Conservation (phyloP, 148 eudicot genomes). For the Vaccinium corymbosum region DNA sequence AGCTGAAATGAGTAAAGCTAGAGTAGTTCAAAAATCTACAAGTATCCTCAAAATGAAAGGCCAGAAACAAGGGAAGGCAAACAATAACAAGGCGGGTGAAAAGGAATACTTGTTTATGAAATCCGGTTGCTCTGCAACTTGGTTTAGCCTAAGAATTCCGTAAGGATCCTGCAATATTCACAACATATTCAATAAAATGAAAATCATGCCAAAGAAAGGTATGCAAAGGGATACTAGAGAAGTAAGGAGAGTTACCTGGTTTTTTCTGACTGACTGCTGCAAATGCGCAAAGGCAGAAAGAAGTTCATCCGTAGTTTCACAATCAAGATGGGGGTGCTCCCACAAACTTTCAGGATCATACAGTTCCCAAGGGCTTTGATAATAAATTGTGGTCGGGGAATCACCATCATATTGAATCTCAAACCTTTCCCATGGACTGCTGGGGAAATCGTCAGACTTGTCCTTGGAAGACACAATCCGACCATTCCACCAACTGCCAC, state of each 20-base stretch:
- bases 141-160: constrained; percentile 56
- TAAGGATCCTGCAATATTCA: constrained; percentile 53
- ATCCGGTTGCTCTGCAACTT: constrained; percentile 50
- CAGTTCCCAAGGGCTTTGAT: constrained; percentile 91
- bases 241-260: constrained; percentile 41
- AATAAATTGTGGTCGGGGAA: constrained; percentile 16
- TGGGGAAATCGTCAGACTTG: constrained; percentile 57
- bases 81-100: neutral
- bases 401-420: constrained; percentile 51
- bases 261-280: constrained; percentile 37
- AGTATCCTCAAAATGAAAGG: constrained; percentile 2
- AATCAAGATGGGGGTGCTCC: constrained; percentile 59
- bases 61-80: neutral
- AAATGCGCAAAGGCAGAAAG: constrained; percentile 46
- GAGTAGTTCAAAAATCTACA: neutral
- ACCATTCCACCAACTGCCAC: constrained; percentile 88
- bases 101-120: constrained; percentile 62
- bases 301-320: constrained; percentile 35
- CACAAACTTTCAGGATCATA: constrained; percentile 48
- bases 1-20: neutral
- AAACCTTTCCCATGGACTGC: constrained; percentile 92
- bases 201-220: neutral
- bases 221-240: constrained; percentile 9
- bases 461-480: constrained; percentile 41
- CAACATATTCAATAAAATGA: constrained; percentile 16